Evolutionary conservation across 2,329 filamentous ascomycete species (phyloP).

Genomic region (Helicocarpus griseus): DNA sequence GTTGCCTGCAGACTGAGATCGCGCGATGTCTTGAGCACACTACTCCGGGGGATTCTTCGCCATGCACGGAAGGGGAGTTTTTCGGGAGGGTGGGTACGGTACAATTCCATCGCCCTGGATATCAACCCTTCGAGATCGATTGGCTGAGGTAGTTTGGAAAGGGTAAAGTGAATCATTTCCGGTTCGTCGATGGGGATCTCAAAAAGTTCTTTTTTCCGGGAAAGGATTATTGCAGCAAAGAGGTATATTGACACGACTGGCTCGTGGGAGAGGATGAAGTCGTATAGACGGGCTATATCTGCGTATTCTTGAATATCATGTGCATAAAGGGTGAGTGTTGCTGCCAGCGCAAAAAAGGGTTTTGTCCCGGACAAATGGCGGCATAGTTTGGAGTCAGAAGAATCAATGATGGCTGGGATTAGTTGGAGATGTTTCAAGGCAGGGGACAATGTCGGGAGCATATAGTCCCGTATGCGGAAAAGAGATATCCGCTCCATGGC

Average conservation of each 20-base stretch:
- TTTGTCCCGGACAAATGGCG: slow-evolving; percentile 66
- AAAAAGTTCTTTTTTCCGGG: slow-evolving; percentile 73
- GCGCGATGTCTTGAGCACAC: slow-evolving; percentile 76
- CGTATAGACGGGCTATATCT: slow-evolving; percentile 83
- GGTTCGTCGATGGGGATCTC: slow-evolving; percentile 73
- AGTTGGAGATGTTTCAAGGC: slow-evolving; percentile 78
- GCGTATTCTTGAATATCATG: slow-evolving; percentile 88
- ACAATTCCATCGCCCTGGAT: slow-evolving; percentile 53
- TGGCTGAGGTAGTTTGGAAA: slow-evolving; percentile 75
- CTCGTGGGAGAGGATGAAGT: slow-evolving; percentile 78
- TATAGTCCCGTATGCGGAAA: slow-evolving; percentile 90
- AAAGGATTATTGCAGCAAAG: slow-evolving; percentile 78
- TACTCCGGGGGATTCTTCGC: slow-evolving; percentile 61
- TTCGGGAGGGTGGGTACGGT: slow-evolving; percentile 60
- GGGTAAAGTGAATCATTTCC: slow-evolving; percentile 81
- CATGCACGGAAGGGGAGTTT: slow-evolving; percentile 55
- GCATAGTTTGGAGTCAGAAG: slow-evolving; percentile 61
- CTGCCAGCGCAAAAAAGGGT: slow-evolving; percentile 88
- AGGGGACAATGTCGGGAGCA: slow-evolving; percentile 78
- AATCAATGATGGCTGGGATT: slow-evolving; percentile 68
- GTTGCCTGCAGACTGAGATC: slow-evolving; percentile 46
- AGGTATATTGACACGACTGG: slow-evolving; percentile 86
- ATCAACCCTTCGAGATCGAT: slow-evolving; percentile 75
- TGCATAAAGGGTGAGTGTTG: slow-evolving; percentile 89
- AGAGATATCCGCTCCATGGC: slow-evolving; percentile 74